phyloP scores from a whole-genome alignment of 148 eudicot species.

The Pouteria glomerata region DNA sequence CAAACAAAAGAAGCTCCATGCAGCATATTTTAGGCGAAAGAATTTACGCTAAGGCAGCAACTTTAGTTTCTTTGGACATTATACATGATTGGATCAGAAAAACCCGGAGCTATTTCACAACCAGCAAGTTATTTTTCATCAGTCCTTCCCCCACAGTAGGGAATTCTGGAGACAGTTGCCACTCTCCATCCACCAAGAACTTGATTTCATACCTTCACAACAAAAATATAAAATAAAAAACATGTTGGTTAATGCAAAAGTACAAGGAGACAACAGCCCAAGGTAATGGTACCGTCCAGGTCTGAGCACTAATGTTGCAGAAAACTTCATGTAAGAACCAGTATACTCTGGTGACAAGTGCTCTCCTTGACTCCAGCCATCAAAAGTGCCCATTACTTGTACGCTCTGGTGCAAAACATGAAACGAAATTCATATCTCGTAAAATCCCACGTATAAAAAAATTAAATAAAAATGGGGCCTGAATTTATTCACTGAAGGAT shows the following conservation, averaged over 20 bases:
- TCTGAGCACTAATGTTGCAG: constrained; percentile 71
- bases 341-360: constrained; percentile 81
- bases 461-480: background rate
- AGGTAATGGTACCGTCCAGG: constrained; percentile 66
- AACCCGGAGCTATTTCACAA: constrained; percentile 49
- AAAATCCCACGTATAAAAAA: background rate
- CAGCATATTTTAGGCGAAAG: background rate
- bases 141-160: constrained; percentile 77
- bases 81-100: background rate
- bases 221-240: no score
- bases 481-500: background rate
- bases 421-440: background rate
- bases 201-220: constrained; percentile 32
- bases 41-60: background rate
- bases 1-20: no score
- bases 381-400: constrained; percentile 95
- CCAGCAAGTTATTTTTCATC: constrained; percentile 64
- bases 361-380: constrained; percentile 97
- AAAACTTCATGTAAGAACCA: constrained; percentile 64
- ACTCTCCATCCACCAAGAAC: constrained; percentile 91
- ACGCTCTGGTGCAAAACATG: constrained; percentile 53
- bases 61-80: background rate
- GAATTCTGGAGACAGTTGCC: constrained; percentile 70
- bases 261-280: background rate
- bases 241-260: background rate